Evolutionary conservation across 306 rosid genomes (phyloP), one percentile per base, ranked within the genome.

Genomic region (Gastrolobium villosum): DNA sequence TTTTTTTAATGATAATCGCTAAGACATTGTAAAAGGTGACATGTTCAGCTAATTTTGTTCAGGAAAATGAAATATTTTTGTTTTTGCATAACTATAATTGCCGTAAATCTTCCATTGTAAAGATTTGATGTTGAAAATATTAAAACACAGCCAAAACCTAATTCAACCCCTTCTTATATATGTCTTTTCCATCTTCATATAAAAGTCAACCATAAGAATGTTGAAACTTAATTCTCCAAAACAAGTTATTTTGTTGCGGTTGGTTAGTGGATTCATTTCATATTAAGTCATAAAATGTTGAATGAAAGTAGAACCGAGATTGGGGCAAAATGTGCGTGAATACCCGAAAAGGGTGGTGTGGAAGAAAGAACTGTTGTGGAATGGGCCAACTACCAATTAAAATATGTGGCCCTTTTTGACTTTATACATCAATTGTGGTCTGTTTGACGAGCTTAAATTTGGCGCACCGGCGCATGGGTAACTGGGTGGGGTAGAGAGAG

Each of bases 321-420:
- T 63, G 32, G 69, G 54, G 74, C 32, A 20, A 40, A 60, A 6
- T 46, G 65, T 30, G 79, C 65, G 9, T 9, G 3, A 26, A 62
- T 53, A 4, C 69, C 45, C 4, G n/a, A 37, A 46, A 56, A 26
- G 70, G 28, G n/a, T 35, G 26, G 44, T 44, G 70, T 14, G 9
- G 56, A 53, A 60, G 75, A 65, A 64, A 46, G 53, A 52, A 52
- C 31, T 15, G 69, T 39, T 13, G 10, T 65, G 45, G 50, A 70
- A 78, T 77, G 78, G 65, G 77, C 59, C 76, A 78, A 69, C 83
- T 10, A 81, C 83, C 83, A 41, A 43, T 75, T 69, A 53, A 61
- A 20, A 59, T 82, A 46, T 0, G 10, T 20, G 64, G 50, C 40
- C 73, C 73, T 30, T 85, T 83, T 78, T 78, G 79, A 75, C 86